Conservation (phyloP, 2,329 filamentous ascomycete species). For the Colletotrichum paranaense region DNA sequence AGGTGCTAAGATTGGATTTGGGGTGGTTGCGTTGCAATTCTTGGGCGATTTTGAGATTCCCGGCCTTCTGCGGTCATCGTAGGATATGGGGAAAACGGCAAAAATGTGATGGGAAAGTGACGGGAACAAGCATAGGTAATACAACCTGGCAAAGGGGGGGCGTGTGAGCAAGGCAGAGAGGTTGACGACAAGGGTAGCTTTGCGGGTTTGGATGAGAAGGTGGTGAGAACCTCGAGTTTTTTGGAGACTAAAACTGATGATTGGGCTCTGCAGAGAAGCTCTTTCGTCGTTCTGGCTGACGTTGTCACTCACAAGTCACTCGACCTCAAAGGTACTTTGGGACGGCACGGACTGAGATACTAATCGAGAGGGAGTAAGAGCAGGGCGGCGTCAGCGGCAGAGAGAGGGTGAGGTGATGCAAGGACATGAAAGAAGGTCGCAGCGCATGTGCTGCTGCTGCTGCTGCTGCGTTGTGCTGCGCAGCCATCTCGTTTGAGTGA, state of each 20-base stretch:
- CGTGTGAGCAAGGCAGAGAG: constrained; percentile 9
- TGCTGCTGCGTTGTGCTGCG: constrained; percentile 17
- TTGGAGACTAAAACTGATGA: neutral
- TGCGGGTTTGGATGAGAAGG: neutral
- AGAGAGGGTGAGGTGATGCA: neutral
- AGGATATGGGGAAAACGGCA: constrained; percentile 1
- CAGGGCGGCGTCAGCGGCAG: neutral
- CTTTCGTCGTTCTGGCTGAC: neutral
- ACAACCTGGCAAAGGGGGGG: neutral
- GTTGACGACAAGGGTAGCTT: neutral
- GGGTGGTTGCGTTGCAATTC: neutral
- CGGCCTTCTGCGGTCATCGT: constrained; percentile 14
- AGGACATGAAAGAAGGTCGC: constrained; percentile 7
- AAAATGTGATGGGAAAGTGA: constrained; percentile 24
- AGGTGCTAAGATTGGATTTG: neutral
- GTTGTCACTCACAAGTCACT: constrained; percentile 23
- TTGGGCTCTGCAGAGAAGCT: constrained; percentile 5
- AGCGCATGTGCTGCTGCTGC: constrained; percentile 25
- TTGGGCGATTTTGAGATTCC: constrained; percentile 14
- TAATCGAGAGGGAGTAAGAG: neutral
- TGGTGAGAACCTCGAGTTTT: neutral
- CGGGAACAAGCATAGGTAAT: neutral
- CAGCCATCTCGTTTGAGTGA: constrained; percentile 31
- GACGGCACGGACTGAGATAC: neutral
- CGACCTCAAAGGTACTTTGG: constrained; percentile 21